Evolutionary conservation across 208 protist species (phyloP).

Genomic region (Trypanosoma boissoni): DNA sequence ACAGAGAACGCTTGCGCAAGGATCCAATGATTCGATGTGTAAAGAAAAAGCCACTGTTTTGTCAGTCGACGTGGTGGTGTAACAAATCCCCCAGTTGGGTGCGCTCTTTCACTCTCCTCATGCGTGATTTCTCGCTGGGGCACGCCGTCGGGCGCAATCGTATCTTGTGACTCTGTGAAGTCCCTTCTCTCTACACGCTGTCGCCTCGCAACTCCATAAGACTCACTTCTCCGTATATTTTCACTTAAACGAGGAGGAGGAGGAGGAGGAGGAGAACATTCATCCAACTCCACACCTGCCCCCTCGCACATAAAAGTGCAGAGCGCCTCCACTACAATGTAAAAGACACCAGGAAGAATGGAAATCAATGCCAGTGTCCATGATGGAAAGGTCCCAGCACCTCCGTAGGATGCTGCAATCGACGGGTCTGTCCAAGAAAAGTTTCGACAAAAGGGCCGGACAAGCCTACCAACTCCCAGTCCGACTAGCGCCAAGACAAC

Average conservation of each 20-base stretch:
- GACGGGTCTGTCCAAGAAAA: constrained; percentile 49
- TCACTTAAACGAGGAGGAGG: too few relatives aligned
- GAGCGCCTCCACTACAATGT: constrained; percentile 12
- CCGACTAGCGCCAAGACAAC: neutral
- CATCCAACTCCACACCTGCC: too few relatives aligned
- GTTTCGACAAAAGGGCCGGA: constrained; percentile 35
- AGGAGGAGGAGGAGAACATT: too few relatives aligned
- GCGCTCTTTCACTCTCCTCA: too few relatives aligned
- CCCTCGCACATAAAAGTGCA: neutral
- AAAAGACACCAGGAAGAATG: constrained; percentile 26
- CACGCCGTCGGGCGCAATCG: too few relatives aligned
- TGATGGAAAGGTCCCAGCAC: constrained; percentile 34
- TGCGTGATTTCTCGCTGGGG: too few relatives aligned
- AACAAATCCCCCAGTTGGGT: too few relatives aligned
- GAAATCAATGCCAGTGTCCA: constrained; percentile 47
- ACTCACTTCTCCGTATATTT: too few relatives aligned
- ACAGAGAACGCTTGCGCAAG: constrained; percentile 30
- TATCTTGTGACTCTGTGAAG: too few relatives aligned
- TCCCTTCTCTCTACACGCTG: too few relatives aligned
- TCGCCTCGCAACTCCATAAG: too few relatives aligned
- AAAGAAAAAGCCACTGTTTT: constrained; percentile 16
- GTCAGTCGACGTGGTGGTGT: neutral
- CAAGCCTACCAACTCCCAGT: neutral
- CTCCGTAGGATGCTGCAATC: constrained; percentile 36
- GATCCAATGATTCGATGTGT: constrained; percentile 47